Evolutionary conservation across 1,284 basidiomycete species (phyloP).

Genomic region (Tylopilus sp.): DNA sequence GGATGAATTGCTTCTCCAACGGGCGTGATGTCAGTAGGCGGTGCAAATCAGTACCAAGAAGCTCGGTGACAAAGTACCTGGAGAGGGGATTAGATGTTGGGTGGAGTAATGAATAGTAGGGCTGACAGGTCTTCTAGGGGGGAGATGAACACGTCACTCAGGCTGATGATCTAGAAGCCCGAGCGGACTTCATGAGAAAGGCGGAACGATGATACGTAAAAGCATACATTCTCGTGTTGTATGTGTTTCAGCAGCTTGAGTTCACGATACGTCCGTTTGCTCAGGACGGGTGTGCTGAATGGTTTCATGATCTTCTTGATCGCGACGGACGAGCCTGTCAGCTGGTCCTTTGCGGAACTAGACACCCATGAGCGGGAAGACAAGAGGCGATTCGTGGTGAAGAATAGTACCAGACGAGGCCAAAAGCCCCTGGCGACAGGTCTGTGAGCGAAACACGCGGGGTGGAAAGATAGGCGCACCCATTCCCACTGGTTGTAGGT

Average conservation of each 20-base stretch:
- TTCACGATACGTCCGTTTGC: constrained; percentile 98
- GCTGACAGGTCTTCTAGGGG: constrained; percentile 95
- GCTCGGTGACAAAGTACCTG: constrained; percentile 99
- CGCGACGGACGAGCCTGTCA: constrained; percentile 94
- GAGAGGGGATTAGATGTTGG: constrained; percentile 5
- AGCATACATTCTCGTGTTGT: constrained; percentile 94
- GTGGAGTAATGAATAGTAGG: constrained; percentile 1
- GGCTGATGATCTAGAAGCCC: constrained; percentile 88
- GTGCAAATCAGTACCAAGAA: constrained; percentile 98
- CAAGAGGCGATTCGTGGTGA: constrained; percentile 36
- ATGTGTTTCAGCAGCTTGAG: constrained; percentile 99
- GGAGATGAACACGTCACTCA: constrained; percentile 99
- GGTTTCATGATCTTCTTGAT: constrained; percentile 99
- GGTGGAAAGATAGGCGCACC: constrained; percentile 63
- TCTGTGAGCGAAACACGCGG: constrained; percentile 24
- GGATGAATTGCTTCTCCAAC: constrained; percentile 99
- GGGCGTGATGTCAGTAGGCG: constrained; percentile 96
- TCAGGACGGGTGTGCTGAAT: constrained; percentile 97
- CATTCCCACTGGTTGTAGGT: constrained; percentile 99
- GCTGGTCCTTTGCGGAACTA: constrained; percentile 98
- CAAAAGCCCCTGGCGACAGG: constrained; percentile 78
- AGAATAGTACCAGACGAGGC: constrained; percentile 85
- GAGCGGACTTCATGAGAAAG: constrained; percentile 14
- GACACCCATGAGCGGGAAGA: constrained; percentile 17
- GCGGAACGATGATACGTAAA: constrained; percentile 3